These are phyloP conservation scores for Aureobasidium namibiae DNA, from an alignment of 2,329 filamentous ascomycete species.

Conservation along the genomic window DNA sequence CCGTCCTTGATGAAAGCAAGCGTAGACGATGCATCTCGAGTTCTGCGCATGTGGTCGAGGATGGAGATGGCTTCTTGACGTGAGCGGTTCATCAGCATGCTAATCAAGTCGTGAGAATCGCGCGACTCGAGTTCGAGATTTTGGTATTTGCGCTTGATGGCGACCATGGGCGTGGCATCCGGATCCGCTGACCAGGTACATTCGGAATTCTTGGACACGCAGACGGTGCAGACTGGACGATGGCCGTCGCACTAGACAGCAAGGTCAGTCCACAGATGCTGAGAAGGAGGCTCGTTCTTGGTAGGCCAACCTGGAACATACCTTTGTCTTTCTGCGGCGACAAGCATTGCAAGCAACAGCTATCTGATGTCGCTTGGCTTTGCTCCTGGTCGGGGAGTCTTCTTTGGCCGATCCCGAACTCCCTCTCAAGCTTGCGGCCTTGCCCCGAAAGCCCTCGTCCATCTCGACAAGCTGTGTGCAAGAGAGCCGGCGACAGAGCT, in stretches of 20 bases:
- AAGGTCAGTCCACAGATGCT: not conserved
- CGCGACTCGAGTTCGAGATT: not conserved
- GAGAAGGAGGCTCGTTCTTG: not conserved
- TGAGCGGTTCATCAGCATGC: slow-evolving; percentile 9
- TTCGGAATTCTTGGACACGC: not conserved
- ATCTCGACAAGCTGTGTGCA: not conserved
- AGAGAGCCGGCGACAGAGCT: not conserved
- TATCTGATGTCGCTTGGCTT: slow-evolving; percentile 13
- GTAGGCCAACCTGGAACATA: not conserved
- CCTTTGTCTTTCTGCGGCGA: slow-evolving; percentile 13
- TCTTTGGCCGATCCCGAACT: slow-evolving; percentile 23
- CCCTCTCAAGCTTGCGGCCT: slow-evolving; percentile 12
- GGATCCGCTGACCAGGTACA: slow-evolving; percentile 13
- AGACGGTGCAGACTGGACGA: slow-evolving; percentile 5
- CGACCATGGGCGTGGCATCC: slow-evolving; percentile 13
- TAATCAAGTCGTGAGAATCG: slow-evolving; percentile 6
- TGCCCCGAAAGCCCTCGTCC: not conserved
- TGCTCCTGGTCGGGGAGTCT: not conserved
- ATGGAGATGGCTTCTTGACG: not conserved
- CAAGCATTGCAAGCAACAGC: slow-evolving; percentile 14
- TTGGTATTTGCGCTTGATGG: slow-evolving; percentile 13
- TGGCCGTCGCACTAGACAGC: slow-evolving; percentile 1
- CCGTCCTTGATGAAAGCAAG: slow-evolving; percentile 7
- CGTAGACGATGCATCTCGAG: not conserved
- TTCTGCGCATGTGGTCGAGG: slow-evolving; percentile 6